Percentiles rank a stretch among this genome's conserved stretches.
Evolutionary conservation across 2,329 filamentous ascomycete species (phyloP).

Genomic region (Podosphaera aphanis): DNA sequence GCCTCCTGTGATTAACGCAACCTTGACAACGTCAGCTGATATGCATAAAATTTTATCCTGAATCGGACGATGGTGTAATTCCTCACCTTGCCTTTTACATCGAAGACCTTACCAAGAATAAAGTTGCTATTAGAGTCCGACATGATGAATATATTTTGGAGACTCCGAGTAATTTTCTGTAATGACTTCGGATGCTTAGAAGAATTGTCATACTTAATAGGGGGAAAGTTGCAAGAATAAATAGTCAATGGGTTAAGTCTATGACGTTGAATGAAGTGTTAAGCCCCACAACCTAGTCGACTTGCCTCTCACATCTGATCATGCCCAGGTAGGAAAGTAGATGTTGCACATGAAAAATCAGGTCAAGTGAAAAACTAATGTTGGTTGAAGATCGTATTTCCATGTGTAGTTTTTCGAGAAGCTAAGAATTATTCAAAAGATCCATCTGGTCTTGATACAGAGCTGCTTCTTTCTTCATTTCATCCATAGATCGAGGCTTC

Average conservation of each 20-base stretch:
- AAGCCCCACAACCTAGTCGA: background rate
- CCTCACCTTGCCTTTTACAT: conserved; percentile 12
- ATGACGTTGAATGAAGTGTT: background rate
- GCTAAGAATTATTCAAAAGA: conserved; percentile 1
- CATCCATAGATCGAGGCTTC: conserved; percentile 40
- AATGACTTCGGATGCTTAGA: background rate
- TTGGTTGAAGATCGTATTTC: background rate
- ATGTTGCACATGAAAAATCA: background rate
- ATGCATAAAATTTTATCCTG: background rate
- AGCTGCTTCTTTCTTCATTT: conserved; percentile 60
- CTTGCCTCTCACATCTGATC: background rate
- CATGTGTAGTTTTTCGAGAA: background rate
- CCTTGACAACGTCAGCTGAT: conserved; percentile 1
- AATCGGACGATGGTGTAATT: no score
- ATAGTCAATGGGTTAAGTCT: background rate
- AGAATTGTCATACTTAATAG: background rate
- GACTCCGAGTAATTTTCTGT: background rate
- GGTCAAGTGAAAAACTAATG: background rate
- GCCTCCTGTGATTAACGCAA: conserved; percentile 8
- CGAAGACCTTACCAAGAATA: conserved; percentile 12
- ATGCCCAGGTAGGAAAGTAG: background rate
- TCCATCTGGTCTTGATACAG: conserved; percentile 13
- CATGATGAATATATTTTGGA: conserved; percentile 4
- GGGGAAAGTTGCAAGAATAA: background rate
- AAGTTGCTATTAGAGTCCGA: conserved; percentile 11